These are phyloP conservation scores for Morella rubra DNA, from an alignment of 306 rosid genomes.

Conservation along the genomic window DNA sequence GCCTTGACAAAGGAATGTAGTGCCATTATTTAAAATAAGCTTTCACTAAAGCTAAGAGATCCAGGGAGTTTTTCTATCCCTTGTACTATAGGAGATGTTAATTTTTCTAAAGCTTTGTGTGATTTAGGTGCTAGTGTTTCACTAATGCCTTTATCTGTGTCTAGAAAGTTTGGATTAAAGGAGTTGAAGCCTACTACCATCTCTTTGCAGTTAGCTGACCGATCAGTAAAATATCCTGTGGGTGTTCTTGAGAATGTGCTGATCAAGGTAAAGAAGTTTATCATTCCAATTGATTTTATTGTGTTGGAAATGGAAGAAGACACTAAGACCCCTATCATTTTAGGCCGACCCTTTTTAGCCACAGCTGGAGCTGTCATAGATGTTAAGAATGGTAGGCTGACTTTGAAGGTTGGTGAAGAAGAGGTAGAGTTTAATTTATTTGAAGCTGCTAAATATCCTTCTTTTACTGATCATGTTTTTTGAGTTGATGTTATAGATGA, in stretches of 20 bases:
- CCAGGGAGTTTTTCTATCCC: conserved; percentile 4
- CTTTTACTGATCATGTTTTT: too few relatives aligned
- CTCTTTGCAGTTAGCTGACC: background rate
- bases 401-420: too few relatives aligned
- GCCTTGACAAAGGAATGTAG: background rate
- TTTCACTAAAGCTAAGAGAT: background rate
- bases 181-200: too few relatives aligned
- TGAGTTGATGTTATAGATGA: too few relatives aligned
- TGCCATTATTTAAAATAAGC: background rate
- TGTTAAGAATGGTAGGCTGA: too few relatives aligned
- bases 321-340: background rate
- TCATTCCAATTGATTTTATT: background rate
- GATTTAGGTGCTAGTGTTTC: background rate
- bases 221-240: background rate
- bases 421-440: too few relatives aligned
- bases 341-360: too few relatives aligned
- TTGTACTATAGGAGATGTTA: background rate
- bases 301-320: background rate
- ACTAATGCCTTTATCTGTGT: background rate
- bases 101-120: background rate
- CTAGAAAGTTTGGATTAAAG: too few relatives aligned
- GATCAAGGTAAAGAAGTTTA: background rate
- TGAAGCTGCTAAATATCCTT: too few relatives aligned
- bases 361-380: too few relatives aligned
- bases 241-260: background rate